A percentile compares a stretch with the other conserved stretches of the same genome.
These are phyloP conservation scores for Blastobotrys apis DNA, from an alignment of 1,139 yeast species.

Conservation along the genomic window DNA sequence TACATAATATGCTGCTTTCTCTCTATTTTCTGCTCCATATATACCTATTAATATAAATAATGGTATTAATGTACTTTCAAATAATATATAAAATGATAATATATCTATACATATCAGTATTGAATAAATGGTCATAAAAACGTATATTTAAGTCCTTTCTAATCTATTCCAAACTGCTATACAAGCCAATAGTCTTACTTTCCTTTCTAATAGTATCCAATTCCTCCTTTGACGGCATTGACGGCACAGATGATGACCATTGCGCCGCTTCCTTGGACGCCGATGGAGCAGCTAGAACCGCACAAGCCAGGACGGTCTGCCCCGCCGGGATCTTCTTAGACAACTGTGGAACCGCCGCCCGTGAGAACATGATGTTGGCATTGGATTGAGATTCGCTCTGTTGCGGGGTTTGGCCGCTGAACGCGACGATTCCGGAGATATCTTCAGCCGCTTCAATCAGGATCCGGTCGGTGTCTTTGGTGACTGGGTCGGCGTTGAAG, in stretches of 20 bases:
- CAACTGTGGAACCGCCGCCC: constrained; percentile 21
- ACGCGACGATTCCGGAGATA: not conserved
- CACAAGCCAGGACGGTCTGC: constrained; percentile 17
- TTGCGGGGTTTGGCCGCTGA: constrained; percentile 13
- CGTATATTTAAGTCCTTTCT: too few species aligned
- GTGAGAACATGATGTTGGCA: constrained; percentile 18
- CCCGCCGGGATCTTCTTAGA: constrained; percentile 17
- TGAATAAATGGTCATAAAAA: too few species aligned
- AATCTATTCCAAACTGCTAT: too few species aligned
- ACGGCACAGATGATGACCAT: not conserved
- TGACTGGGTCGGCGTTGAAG: constrained; percentile 12
- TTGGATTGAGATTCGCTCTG: constrained; percentile 18
- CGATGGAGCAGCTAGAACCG: constrained; percentile 18
- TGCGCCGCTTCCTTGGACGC: not conserved
- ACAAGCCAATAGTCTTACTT: not conserved
- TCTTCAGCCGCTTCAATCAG: constrained; percentile 19
- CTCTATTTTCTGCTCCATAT: constrained; percentile 25
- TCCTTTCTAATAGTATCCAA: not conserved
- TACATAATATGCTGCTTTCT: constrained; percentile 24
- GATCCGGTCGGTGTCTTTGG: constrained; percentile 18
- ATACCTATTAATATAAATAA: constrained; percentile 25
- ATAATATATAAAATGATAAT: constrained; percentile 24
- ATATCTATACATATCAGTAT: constrained; percentile 25
- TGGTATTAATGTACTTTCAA: constrained; percentile 25
- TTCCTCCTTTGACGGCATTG: not conserved